Evolutionary conservation across 345 rosid species (phyloP), one percentile per base, ranked within the genome.

Genomic region (Brassica incana): DNA sequence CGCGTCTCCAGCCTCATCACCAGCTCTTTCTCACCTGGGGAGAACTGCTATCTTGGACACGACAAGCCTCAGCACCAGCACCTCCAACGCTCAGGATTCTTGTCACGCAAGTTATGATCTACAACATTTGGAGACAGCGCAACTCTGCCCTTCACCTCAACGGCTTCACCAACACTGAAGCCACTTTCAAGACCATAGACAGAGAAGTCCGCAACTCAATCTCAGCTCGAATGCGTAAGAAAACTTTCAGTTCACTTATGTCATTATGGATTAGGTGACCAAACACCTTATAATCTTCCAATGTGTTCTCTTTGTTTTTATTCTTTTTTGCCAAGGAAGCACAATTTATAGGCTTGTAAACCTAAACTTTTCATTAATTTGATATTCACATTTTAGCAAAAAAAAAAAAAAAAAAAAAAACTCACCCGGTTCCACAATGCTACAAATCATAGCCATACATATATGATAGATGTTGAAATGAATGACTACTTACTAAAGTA

Each of bases 341-440:
- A 14, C 97, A 65, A 79, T 90, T 90, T 73, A 68, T 69, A 40
- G 75, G 8, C 63, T 70, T 74, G 54, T 79, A 79, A 64, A 79
- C 48, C 48, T 40, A 35, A 40, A 2, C 9, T 38, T 8, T 38
- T 38, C 43, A 38, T 38, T 38, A 38, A 59, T 67, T 66, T 63
- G 69, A 25, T 68, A 40, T n/a, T 45, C 45, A 32, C 36, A 45
- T 7, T 23, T 30, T 12, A 3, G 25, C n/a, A n/a, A 20, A 20
- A 20, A 20, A 20, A 20, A 20, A 20, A 20, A 20, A 20, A 20
- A 20, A 20, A 20, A 20, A 20, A 20, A 20, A 20, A 20, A 8
- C 25, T 66, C 35, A 65, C n/a, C 65, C 35, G 25, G 25, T 35
- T 66, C 7, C 12, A 25, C 29, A 54, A 23, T 11, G 8, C 18